Percentiles rank a stretch among this genome's conserved stretches.
Conservation (phyloP, 2,329 filamentous ascomycete genomes). For the Ceratocystiopsis minuta region DNA sequence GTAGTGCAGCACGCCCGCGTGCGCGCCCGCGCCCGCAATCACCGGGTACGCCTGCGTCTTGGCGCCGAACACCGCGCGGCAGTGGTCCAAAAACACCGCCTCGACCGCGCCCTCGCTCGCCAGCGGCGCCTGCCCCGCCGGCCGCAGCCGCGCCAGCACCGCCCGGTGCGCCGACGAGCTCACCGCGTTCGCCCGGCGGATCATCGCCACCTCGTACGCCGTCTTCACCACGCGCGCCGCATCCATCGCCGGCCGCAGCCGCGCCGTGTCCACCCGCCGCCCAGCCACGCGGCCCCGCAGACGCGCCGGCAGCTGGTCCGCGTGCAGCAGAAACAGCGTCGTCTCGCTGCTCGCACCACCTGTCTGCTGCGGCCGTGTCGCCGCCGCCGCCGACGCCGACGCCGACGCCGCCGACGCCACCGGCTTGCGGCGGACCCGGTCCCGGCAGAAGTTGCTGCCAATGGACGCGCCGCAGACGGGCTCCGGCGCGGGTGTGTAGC, state of each 20-base stretch:
- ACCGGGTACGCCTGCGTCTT: conserved; percentile 69
- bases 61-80: conserved; percentile 47
- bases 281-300: too few relatives aligned
- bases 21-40: conserved; percentile 73
- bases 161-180: conserved; percentile 59
- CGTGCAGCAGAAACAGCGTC: conserved; percentile 27
- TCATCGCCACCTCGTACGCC: conserved; percentile 65
- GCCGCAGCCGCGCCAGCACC: conserved; percentile 46
- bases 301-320: conserved; percentile 12
- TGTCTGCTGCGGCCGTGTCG: too few relatives aligned
- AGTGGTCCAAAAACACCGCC: conserved; percentile 55
- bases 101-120: conserved; percentile 71
- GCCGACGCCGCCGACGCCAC: not conserved
- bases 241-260: conserved; percentile 57
- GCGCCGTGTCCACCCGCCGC: conserved; percentile 25
- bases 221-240: conserved; percentile 67
- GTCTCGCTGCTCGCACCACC: conserved; percentile 7
- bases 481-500: not conserved
- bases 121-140: conserved; percentile 24
- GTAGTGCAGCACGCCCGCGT: conserved; percentile 78
- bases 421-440: not conserved
- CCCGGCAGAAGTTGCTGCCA: conserved; percentile 8
- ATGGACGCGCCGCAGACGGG: conserved; percentile 1
- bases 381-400: too few relatives aligned
- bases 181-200: conserved; percentile 65